These are phyloP conservation scores for Colletotrichum abscissum DNA, from an alignment of 2,329 filamentous ascomycete genomes.

Conservation along the genomic window DNA sequence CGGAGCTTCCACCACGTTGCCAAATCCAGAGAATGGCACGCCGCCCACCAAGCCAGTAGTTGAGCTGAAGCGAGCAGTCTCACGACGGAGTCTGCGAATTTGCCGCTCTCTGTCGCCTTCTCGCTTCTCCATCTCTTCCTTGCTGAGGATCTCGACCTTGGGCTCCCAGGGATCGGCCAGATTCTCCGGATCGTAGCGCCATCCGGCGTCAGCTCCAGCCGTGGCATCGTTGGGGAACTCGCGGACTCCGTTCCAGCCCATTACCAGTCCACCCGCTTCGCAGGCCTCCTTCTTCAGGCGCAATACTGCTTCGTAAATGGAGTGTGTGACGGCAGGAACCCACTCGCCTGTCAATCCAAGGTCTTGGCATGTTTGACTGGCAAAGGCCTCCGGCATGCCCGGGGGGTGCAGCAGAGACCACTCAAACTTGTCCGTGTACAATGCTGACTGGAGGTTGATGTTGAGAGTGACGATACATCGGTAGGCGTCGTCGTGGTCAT, in stretches of 20 bases:
- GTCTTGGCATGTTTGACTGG: constrained; percentile 92
- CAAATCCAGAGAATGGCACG: constrained; percentile 68
- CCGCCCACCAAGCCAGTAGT: constrained; percentile 84
- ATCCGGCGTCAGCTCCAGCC: constrained; percentile 85
- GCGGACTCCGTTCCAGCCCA: constrained; percentile 69
- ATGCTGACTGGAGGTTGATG: constrained; percentile 88
- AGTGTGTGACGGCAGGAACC: constrained; percentile 93
- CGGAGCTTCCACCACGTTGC: constrained; percentile 57
- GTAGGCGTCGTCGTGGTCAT: constrained; percentile 94
- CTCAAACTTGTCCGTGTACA: constrained; percentile 98
- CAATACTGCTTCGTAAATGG: constrained; percentile 94
- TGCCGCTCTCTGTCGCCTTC: constrained; percentile 95
- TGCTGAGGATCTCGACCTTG: constrained; percentile 83
- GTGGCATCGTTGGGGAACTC: constrained; percentile 92
- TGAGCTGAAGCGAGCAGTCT: constrained; percentile 92
- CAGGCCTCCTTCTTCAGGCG: constrained; percentile 96
- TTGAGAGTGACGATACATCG: constrained; percentile 91
- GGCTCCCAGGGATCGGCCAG: constrained; percentile 88
- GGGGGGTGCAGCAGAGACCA: constrained; percentile 95
- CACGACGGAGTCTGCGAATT: constrained; percentile 84
- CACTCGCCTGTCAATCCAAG: constrained; percentile 91
- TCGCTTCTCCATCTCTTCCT: constrained; percentile 97
- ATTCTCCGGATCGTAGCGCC: constrained; percentile 94
- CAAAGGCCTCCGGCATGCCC: constrained; percentile 91
- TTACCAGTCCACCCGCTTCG: constrained; percentile 88